These are phyloP conservation scores for Anisodus acutangulus DNA, from an alignment of 257 asterid species.

Conservation along the genomic window DNA sequence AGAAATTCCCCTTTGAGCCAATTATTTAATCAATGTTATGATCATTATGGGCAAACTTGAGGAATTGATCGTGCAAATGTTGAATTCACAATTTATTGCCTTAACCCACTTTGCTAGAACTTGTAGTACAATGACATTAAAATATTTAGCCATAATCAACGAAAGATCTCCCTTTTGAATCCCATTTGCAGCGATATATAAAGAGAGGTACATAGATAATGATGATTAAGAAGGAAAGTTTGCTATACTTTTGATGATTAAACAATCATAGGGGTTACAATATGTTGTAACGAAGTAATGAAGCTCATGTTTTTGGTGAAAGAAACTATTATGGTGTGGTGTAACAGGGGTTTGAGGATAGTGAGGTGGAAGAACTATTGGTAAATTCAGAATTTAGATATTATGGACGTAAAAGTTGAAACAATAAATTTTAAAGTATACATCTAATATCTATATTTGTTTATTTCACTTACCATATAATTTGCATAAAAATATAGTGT, in stretches of 20 bases:
- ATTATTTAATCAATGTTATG: neutral
- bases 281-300: too few species aligned
- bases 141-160: neutral
- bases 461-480: neutral
- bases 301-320: too few species aligned
- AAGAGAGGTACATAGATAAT: neutral
- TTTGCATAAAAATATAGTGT: neutral
- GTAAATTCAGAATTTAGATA: neutral
- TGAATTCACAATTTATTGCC: neutral
- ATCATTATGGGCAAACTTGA: neutral
- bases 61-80: neutral
- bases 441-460: too few species aligned
- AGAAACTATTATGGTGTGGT: neutral
- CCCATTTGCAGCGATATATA: neutral
- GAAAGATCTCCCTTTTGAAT: neutral
- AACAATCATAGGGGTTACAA: neutral
- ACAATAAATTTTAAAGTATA: too few species aligned
- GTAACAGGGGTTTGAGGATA: neutral
- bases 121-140: neutral
- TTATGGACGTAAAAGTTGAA: too few species aligned
- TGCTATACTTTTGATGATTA: conserved; percentile 12
- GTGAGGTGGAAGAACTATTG: neutral
- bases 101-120: neutral
- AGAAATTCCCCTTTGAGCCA: neutral
- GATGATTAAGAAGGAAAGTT: neutral